Evolutionary conservation across 768 basidiomycete genomes (phyloP).

Genomic region (Mrakia hoshinonis): DNA sequence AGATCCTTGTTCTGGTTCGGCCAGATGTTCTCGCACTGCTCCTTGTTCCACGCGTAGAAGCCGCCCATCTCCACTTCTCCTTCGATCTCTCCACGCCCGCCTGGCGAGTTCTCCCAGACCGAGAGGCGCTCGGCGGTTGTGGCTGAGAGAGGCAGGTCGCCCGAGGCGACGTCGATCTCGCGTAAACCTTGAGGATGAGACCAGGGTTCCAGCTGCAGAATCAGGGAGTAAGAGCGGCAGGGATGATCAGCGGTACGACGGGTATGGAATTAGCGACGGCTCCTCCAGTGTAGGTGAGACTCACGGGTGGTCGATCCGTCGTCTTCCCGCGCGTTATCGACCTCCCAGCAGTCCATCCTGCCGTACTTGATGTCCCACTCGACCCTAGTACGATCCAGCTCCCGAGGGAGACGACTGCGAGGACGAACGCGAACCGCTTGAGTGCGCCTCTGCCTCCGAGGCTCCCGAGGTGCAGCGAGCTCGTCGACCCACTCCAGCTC

Average conservation of each 20-base stretch:
- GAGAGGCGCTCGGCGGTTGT: conserved; percentile 39
- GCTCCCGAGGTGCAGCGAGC: neutral
- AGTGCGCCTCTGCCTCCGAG: neutral
- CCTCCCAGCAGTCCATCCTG: neutral
- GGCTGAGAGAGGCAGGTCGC: conserved; percentile 39
- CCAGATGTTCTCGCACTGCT: conserved; percentile 33
- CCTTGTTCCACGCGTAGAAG: conserved; percentile 40
- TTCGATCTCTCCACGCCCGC: conserved; percentile 36
- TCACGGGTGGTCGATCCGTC: too few relatives aligned
- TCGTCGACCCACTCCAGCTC: neutral
- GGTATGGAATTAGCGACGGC: too few relatives aligned
- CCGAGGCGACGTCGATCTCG: conserved; percentile 19
- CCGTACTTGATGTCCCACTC: neutral
- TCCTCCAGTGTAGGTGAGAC: too few relatives aligned
- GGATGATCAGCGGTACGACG: too few relatives aligned
- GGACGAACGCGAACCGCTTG: neutral
- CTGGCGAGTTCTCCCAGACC: conserved; percentile 33
- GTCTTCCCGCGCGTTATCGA: too few relatives aligned
- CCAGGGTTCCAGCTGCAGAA: neutral
- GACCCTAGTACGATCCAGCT: neutral
- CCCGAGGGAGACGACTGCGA: neutral
- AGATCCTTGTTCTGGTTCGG: conserved; percentile 4
- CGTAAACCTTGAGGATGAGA: neutral
- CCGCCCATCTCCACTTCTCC: conserved; percentile 39
- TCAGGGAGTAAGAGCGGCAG: too few relatives aligned